phyloP scores from a whole-genome alignment of 1,284 basidiomycete genomes.

The Trichosporon ovoides region DNA sequence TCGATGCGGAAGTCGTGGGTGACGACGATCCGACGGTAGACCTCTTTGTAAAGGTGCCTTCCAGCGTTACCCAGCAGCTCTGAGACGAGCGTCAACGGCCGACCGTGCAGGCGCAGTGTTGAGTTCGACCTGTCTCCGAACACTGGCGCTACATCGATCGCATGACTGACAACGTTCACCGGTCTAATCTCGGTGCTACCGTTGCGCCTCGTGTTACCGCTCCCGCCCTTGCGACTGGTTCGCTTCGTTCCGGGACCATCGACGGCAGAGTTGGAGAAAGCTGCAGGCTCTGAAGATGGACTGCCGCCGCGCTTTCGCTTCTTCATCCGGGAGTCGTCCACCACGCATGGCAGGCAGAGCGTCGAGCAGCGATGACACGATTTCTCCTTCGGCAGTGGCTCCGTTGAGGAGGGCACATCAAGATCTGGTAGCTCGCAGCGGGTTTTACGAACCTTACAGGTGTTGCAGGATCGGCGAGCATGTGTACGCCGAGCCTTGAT shows the following conservation, averaged over 20 bases:
- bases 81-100: slow-evolving; percentile 35
- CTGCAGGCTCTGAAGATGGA: not conserved
- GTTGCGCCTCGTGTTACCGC: not conserved
- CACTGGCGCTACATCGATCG: slow-evolving; percentile 24
- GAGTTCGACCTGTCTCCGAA: slow-evolving; percentile 4
- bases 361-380: slow-evolving; percentile 43
- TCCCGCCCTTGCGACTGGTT: not conserved
- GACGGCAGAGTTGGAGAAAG: not conserved
- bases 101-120: slow-evolving; percentile 32
- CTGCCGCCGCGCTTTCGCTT: slow-evolving; percentile 18
- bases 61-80: slow-evolving; percentile 39
- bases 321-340: slow-evolving; percentile 37
- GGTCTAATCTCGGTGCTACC: not conserved
- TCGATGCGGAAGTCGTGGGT: slow-evolving; percentile 31
- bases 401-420: slow-evolving; percentile 32
- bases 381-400: slow-evolving; percentile 34
- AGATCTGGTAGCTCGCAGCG: slow-evolving; percentile 45
- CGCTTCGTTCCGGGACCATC: not conserved
- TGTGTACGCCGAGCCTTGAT: slow-evolving; percentile 40
- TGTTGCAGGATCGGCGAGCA: slow-evolving; percentile 41
- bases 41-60: slow-evolving; percentile 19
- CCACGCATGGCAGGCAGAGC: slow-evolving; percentile 39
- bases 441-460: slow-evolving; percentile 45
- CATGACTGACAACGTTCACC: slow-evolving; percentile 25
- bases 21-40: slow-evolving; percentile 15